Base-by-base conservation (phyloP, 176 grass and related monocot species). In the Tuctoria greenei region DNA sequence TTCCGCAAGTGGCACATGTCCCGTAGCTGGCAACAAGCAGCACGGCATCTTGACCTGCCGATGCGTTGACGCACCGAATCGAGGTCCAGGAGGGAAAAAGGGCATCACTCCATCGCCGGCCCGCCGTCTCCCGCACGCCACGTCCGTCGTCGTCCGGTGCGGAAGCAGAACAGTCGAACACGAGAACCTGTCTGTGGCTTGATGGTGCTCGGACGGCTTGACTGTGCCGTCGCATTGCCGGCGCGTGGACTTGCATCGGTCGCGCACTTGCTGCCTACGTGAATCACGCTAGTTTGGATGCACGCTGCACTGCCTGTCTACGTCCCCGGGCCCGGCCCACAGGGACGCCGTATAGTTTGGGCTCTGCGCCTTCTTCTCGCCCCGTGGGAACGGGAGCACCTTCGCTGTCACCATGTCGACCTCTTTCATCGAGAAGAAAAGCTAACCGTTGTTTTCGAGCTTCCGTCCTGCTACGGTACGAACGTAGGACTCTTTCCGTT, bases 41-140 rank as follows among this genome's bases (percentile, higher is more conserved):
- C 15, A 27, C 13, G 67, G 21, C 28, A 57, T 80, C 70, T 62
- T 69, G 77, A 80, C 69, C 51, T 52, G 31, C 8, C 11, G n/a
- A 59, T 17, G 38, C 49, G 64, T 77, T 77, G 74, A 84, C 67
- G 75, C 67, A 5, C n/a, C 24, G 10, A 46, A 46, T 38, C 2
- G 6, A 55, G 66, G 1, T n/a, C n/a, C n/a, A n/a, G n/a, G n/a
- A n/a, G n/a, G n/a, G 26, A 24, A 56, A 56, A 56, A 42, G 10
- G 43, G n/a, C n/a, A n/a, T n/a, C 12, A 31, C 41, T 51, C 15
- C 17, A 50, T 13, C 6, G 15, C 4, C 16, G 0, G 16, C 38
- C 23, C 15, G 72, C 57, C 42, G 74, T 76, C 74, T 76, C 60
- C 60, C 60, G 10, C 6, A 76, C 73, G 37, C 16, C 73, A 76